Conservation (phyloP, 1,139 yeast species). For the Geotrichum citri-aurantii region DNA sequence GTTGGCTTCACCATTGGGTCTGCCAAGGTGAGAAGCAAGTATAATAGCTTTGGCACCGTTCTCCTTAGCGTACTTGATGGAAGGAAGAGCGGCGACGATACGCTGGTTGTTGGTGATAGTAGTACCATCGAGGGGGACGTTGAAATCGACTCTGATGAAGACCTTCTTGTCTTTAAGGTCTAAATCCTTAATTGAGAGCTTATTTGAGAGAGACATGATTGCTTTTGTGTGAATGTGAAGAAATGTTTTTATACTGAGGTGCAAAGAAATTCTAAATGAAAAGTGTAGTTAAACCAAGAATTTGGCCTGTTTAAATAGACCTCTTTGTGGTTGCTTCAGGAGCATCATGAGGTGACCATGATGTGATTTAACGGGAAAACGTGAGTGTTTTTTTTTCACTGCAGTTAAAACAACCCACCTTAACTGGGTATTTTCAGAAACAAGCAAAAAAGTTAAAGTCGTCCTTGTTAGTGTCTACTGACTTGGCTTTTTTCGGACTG, state of each 20-base stretch:
- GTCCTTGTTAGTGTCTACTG: background rate
- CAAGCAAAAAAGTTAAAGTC: background rate
- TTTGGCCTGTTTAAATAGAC: background rate
- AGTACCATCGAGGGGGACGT: slow-evolving; percentile 93
- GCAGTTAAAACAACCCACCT: background rate
- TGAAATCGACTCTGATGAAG: slow-evolving; percentile 92
- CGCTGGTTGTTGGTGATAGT: slow-evolving; percentile 98
- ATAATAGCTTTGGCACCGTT: slow-evolving; percentile 82
- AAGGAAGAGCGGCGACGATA: slow-evolving; percentile 96
- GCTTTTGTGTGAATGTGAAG: background rate
- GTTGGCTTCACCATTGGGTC: slow-evolving; percentile 88
- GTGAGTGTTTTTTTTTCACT: background rate
- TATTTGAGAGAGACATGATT: slow-evolving; percentile 83
- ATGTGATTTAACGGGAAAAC: background rate
- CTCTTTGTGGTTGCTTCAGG: background rate
- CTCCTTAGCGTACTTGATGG: slow-evolving; percentile 86
- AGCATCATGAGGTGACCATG: background rate
- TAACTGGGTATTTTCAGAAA: background rate
- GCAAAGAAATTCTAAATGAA: background rate
- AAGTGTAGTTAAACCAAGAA: background rate
- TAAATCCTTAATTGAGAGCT: slow-evolving; percentile 86
- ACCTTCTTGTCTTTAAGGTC: slow-evolving; percentile 83
- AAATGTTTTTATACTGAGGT: background rate
- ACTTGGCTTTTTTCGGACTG: background rate
- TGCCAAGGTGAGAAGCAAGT: slow-evolving; percentile 93